A percentile compares a stretch with the other conserved stretches of the same genome.
Conservation (phyloP, 495 filamentous ascomycete genomes). For the Xylaria palmicola region DNA sequence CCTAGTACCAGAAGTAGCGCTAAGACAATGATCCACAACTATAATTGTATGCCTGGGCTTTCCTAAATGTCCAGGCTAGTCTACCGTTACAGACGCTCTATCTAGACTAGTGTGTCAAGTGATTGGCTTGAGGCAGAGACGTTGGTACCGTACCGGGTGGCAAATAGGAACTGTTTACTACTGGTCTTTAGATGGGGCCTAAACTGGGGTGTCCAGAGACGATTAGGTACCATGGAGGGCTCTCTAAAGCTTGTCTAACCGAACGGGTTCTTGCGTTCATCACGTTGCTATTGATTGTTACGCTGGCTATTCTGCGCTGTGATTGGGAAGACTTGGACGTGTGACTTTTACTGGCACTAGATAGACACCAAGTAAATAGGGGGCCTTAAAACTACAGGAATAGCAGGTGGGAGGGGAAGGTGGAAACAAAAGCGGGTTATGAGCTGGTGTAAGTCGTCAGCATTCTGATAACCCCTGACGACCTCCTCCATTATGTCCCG, state of each 20-base stretch:
- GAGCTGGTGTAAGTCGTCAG: neutral
- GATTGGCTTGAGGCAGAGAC: neutral
- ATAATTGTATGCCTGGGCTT: neutral
- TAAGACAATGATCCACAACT: neutral
- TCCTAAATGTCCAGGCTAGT: neutral
- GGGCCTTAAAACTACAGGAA: neutral
- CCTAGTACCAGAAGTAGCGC: no score
- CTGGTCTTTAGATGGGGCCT: no score
- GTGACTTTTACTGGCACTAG: neutral
- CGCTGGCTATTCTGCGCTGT: neutral
- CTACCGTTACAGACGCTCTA: neutral
- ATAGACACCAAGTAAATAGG: neutral
- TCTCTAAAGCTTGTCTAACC: neutral
- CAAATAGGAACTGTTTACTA: no score
- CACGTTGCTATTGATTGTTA: neutral
- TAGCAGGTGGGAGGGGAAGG: neutral
- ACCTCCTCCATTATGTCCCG: no score
- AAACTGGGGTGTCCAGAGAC: no score
- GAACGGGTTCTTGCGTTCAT: neutral
- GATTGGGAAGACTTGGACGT: neutral
- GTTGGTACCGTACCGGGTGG: no score
- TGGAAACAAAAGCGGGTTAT: conserved; percentile 9
- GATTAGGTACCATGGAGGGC: no score
- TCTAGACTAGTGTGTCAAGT: no score
- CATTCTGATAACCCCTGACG: neutral